Conservation (phyloP, 352 stramenopile genomes). For the Bremia lactucae region DNA sequence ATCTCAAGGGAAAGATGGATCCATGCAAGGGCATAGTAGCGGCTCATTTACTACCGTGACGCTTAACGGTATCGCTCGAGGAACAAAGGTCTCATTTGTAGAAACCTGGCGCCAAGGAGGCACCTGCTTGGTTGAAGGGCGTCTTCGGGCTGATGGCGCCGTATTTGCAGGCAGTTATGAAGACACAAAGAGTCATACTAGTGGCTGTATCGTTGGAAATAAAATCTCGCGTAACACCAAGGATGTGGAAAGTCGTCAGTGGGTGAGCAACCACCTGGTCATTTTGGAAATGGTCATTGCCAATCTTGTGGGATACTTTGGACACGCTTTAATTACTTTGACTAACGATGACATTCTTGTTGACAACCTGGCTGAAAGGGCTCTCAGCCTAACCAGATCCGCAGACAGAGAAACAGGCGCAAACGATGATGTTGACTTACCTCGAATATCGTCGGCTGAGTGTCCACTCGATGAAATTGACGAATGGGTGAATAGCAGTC, state of each 20-base stretch:
- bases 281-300: constrained; percentile 70
- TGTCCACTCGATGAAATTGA: constrained; percentile 73
- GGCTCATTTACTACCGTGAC: constrained; percentile 79
- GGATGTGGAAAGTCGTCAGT: constrained; percentile 10
- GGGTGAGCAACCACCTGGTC: constrained; percentile 41
- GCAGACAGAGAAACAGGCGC: constrained; percentile 24
- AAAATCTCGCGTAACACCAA: constrained; percentile 33
- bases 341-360: constrained; percentile 52
- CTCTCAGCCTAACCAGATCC: constrained; percentile 21
- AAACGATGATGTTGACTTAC: constrained; percentile 22
- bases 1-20: constrained; percentile 51
- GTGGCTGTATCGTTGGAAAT: constrained; percentile 67
- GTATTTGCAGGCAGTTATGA: constrained; percentile 76
- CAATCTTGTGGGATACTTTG: constrained; percentile 69
- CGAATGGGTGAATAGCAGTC: constrained; percentile 61
- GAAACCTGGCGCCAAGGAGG: constrained; percentile 82
- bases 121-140: constrained; percentile 77
- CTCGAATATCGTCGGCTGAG: constrained; percentile 42
- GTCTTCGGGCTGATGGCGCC: constrained; percentile 56
- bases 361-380: constrained; percentile 13
- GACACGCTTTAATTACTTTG: constrained; percentile 51
- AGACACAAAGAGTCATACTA: constrained; percentile 82
- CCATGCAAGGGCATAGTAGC: constrained; percentile 58
- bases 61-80: constrained; percentile 55
- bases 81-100: constrained; percentile 76